These are phyloP conservation scores for Psilocybe mexicana DNA, from an alignment of 1,284 basidiomycete species.

Conservation along the genomic window DNA sequence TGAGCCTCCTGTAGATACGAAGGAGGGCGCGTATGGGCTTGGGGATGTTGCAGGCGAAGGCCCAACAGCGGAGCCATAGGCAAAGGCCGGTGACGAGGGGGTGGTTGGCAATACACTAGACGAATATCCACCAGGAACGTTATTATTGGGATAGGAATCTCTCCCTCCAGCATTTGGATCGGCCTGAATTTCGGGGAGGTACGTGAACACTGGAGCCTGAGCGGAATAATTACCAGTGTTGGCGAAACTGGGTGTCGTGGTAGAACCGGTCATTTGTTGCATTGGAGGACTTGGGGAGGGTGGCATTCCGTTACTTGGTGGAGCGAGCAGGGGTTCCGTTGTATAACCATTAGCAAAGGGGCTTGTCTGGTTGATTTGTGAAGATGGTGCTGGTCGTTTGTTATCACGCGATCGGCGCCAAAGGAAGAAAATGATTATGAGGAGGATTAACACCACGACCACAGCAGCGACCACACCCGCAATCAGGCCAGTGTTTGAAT, in stretches of 20 bases:
- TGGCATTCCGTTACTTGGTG: background rate
- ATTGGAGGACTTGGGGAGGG: background rate
- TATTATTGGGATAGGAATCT: background rate
- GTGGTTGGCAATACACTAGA: background rate
- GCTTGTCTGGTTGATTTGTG: background rate
- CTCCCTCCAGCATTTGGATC: background rate
- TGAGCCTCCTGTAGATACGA: background rate
- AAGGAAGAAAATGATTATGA: background rate
- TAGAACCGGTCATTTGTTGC: background rate
- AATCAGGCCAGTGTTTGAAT: background rate
- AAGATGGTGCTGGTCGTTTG: background rate
- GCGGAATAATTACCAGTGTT: background rate
- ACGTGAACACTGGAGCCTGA: background rate
- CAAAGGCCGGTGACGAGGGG: background rate
- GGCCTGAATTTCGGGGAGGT: conserved; percentile 1
- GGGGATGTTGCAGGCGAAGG: background rate
- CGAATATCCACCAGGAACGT: background rate
- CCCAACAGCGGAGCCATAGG: background rate
- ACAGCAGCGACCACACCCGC: background rate
- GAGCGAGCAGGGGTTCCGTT: background rate
- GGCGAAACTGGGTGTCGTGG: background rate
- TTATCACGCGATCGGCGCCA: background rate
- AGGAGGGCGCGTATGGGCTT: background rate
- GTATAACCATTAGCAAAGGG: background rate
- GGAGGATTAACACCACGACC: background rate